These are phyloP conservation scores for Yamadazyma sp. DNA, from an alignment of 805 yeast genomes.

Conservation along the genomic window DNA sequence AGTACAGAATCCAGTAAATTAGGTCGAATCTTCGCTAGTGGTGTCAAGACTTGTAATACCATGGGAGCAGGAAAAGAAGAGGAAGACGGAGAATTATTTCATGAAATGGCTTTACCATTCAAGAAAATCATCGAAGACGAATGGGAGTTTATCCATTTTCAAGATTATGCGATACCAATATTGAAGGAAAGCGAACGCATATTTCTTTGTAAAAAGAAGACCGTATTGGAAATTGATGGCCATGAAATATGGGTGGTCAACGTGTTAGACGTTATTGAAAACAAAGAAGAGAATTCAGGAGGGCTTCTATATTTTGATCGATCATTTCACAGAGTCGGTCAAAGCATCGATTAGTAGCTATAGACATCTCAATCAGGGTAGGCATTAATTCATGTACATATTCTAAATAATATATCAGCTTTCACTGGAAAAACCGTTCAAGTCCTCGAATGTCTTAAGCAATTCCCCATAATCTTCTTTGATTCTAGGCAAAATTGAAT, in stretches of 20 bases:
- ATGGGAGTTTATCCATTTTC: slow-evolving; percentile 28
- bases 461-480: slow-evolving; percentile 8
- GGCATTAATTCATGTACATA: slow-evolving; percentile 12
- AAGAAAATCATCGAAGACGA: slow-evolving; percentile 28
- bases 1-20: slow-evolving; percentile 50
- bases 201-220: slow-evolving; percentile 57
- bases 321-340: slow-evolving; percentile 50
- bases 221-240: slow-evolving; percentile 63
- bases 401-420: slow-evolving; percentile 1
- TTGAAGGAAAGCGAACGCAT: slow-evolving; percentile 57
- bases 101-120: slow-evolving; percentile 58
- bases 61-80: slow-evolving; percentile 21
- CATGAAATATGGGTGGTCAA: slow-evolving; percentile 91
- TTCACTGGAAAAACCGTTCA: background rate
- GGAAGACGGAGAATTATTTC: slow-evolving; percentile 37
- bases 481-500: slow-evolving; percentile 34
- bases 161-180: slow-evolving; percentile 49
- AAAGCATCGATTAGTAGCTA: slow-evolving; percentile 22
- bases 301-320: slow-evolving; percentile 68
- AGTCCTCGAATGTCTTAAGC: background rate
- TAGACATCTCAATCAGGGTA: background rate
- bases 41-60: slow-evolving; percentile 42
- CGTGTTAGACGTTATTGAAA: slow-evolving; percentile 56
- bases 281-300: slow-evolving; percentile 39
- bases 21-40: slow-evolving; percentile 64